Conservation (phyloP, 805 yeast genomes). For the Blastobotrys attinorum region DNA sequence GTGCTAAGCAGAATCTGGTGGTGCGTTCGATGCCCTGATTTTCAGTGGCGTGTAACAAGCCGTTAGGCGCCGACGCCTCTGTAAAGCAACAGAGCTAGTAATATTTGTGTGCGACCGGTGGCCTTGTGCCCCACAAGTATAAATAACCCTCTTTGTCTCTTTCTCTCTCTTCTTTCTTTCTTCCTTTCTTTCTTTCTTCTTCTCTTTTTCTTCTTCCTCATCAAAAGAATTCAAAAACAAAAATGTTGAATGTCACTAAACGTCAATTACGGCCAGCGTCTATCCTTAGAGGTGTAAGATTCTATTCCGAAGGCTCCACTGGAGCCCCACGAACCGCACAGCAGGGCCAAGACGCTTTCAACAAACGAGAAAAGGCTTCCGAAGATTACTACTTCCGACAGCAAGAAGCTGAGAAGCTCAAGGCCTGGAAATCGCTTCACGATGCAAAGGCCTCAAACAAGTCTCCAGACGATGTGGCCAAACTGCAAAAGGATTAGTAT, state of each 20-base stretch:
- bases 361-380: conserved; percentile 86
- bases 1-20: too few species aligned
- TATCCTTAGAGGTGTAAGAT: conserved; percentile 21
- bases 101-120: too few species aligned
- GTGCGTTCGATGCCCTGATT: too few species aligned
- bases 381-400: conserved; percentile 80
- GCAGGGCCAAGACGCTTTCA: conserved; percentile 49
- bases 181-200: background rate
- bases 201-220: background rate
- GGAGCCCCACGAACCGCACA: conserved; percentile 51
- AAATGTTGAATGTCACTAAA: background rate
- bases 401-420: conserved; percentile 85
- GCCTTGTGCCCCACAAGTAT: too few species aligned
- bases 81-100: too few species aligned
- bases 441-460: too few species aligned
- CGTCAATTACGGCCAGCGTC: background rate
- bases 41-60: too few species aligned
- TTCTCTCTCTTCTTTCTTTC: background rate
- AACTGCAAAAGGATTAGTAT: background rate
- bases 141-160: background rate
- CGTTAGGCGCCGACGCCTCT: too few species aligned
- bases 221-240: background rate
- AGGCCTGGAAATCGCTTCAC: conserved; percentile 39
- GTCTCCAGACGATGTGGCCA: background rate
- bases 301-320: conserved; percentile 50